Evolutionary conservation across 805 yeast genomes (phyloP).

Genomic region (Lipomyces oligophaga): DNA sequence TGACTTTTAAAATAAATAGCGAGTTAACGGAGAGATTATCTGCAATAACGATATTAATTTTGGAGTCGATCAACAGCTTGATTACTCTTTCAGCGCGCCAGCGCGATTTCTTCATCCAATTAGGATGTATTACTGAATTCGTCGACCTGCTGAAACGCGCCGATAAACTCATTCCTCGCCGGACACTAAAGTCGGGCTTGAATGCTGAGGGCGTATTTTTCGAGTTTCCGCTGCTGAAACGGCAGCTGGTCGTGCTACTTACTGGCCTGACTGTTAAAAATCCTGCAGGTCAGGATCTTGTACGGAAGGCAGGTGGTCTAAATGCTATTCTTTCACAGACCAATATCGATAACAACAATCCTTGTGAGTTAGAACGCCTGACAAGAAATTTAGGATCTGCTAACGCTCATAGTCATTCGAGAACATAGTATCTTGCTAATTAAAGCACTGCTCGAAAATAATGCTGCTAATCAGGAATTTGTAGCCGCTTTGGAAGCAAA

Average conservation of each 20-base stretch:
- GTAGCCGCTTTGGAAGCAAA: conserved; percentile 76
- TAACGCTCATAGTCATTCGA: conserved; percentile 35
- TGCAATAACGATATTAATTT: background rate
- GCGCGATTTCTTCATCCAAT: conserved; percentile 4
- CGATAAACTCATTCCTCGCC: conserved; percentile 15
- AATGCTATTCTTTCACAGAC: conserved; percentile 74
- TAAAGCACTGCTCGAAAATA: conserved; percentile 60
- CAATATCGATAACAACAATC: conserved; percentile 82
- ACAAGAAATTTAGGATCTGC: background rate
- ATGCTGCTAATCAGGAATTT: conserved; percentile 67
- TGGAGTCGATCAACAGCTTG: conserved; percentile 12
- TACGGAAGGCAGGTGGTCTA: conserved; percentile 64
- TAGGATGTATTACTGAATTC: conserved; percentile 8
- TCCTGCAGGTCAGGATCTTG: conserved; percentile 57
- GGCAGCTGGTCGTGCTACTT: conserved; percentile 62
- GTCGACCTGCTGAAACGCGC: conserved; percentile 15
- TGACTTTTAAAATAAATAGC: conserved; percentile 12
- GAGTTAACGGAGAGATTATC: conserved; percentile 3
- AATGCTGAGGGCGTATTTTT: background rate
- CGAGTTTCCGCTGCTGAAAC: conserved; percentile 61
- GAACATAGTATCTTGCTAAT: conserved; percentile 81
- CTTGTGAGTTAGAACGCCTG: conserved; percentile 43
- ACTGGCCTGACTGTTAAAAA: conserved; percentile 54
- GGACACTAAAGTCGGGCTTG: conserved; percentile 12
- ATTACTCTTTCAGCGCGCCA: conserved; percentile 3